Evolutionary conservation across 139 green algal species (phyloP).

Genomic region (Nannochloris sp.): DNA sequence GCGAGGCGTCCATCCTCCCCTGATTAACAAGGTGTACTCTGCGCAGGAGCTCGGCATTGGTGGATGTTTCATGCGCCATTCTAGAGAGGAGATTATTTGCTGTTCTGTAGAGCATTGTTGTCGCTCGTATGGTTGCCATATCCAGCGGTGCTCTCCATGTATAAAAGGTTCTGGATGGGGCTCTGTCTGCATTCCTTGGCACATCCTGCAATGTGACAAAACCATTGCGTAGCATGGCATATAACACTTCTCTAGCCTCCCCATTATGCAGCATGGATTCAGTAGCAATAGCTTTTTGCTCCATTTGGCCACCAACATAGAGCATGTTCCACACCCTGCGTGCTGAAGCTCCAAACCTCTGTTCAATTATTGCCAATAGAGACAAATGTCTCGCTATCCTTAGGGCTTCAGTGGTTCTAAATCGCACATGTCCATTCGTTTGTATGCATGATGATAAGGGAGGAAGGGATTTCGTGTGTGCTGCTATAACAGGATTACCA

Average conservation of each 20-base stretch:
- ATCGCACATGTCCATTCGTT: background rate
- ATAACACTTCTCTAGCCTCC: constrained; percentile 72
- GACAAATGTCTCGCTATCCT: constrained; percentile 11
- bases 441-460: no score
- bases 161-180: constrained; percentile 73
- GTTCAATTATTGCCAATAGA: constrained; percentile 43
- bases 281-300: constrained; percentile 77
- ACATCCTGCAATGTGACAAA: constrained; percentile 62
- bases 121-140: constrained; percentile 17
- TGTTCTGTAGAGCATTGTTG: constrained; percentile 44
- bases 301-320: constrained; percentile 51
- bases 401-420: constrained; percentile 15
- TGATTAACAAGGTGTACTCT: constrained; percentile 2
- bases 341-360: constrained; percentile 47
- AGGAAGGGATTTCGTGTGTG: no score
- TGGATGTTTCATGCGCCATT: constrained; percentile 39
- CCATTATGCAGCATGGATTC: constrained; percentile 52
- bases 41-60: background rate
- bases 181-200: constrained; percentile 62
- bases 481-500: no score
- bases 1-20: constrained; percentile 1
- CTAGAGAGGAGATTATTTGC: constrained; percentile 56
- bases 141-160: constrained; percentile 52
- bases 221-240: constrained; percentile 67
- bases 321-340: constrained; percentile 73